These are phyloP conservation scores for Jacaranda mimosifolia DNA, from an alignment of 257 asterid species.

Conservation along the genomic window DNA sequence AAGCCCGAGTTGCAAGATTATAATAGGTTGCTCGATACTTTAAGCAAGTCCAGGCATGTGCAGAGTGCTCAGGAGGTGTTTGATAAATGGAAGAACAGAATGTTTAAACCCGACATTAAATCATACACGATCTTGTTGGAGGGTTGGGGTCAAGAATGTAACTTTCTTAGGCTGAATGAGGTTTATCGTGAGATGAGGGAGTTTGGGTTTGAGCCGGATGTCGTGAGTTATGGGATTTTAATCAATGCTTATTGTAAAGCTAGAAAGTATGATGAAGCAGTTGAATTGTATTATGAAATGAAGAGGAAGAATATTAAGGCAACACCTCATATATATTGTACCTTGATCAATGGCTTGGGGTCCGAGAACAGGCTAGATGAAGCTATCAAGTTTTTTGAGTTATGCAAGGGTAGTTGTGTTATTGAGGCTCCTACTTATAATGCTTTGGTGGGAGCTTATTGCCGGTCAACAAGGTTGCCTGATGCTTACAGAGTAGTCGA, in stretches of 20 bases:
- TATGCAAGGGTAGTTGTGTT: slow-evolving; percentile 53
- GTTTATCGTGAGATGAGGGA: slow-evolving; percentile 77
- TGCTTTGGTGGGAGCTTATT: slow-evolving; percentile 85
- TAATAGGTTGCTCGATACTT: slow-evolving; percentile 78
- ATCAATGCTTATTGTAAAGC: slow-evolving; percentile 74
- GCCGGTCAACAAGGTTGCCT: slow-evolving; percentile 63
- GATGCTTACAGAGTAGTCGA: slow-evolving; percentile 63
- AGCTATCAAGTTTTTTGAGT: slow-evolving; percentile 67
- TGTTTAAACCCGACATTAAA: slow-evolving; percentile 66
- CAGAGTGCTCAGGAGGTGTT: slow-evolving; percentile 77
- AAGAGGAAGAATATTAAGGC: slow-evolving; percentile 57
- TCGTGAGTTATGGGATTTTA: slow-evolving; percentile 78
- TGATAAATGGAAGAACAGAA: slow-evolving; percentile 65
- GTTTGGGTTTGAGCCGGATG: slow-evolving; percentile 76
- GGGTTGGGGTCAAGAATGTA: slow-evolving; percentile 82
- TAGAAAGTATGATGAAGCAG: slow-evolving; percentile 57
- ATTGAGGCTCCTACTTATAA: slow-evolving; percentile 78
- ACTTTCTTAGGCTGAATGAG: slow-evolving; percentile 66
- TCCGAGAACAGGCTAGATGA: slow-evolving; percentile 67
- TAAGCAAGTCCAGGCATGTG: slow-evolving; percentile 72
- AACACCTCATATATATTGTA: slow-evolving; percentile 84
- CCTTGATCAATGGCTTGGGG: slow-evolving; percentile 85
- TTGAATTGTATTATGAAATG: slow-evolving; percentile 64
- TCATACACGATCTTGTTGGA: slow-evolving; percentile 74
- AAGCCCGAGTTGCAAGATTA: slow-evolving; percentile 67